Conservation (phyloP, 805 yeast species). For the Zygosaccharomyces pseudorouxii region DNA sequence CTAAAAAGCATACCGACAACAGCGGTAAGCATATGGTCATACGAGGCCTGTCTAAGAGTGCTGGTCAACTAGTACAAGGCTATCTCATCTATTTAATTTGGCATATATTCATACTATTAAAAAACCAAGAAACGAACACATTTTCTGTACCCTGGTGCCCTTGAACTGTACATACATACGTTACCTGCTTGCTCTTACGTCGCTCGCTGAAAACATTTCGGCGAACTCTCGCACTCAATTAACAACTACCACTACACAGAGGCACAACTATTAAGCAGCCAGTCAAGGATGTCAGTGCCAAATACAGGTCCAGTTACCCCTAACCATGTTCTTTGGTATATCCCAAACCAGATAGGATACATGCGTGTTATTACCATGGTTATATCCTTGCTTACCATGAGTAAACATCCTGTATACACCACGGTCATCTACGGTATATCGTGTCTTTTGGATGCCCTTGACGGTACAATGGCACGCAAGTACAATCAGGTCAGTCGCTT, state of each 20-base stretch:
- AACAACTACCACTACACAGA: neutral
- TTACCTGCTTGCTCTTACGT: neutral
- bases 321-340: conserved; percentile 62
- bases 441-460: conserved; percentile 91
- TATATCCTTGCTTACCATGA: conserved; percentile 77
- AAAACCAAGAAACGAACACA: neutral
- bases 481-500: conserved; percentile 84
- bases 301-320: conserved; percentile 35
- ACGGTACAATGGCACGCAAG: conserved; percentile 90
- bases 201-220: neutral
- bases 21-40: conserved; percentile 63
- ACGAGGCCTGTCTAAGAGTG: conserved; percentile 38
- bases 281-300: neutral
- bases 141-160: neutral
- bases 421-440: conserved; percentile 76
- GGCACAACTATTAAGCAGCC: neutral
- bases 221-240: neutral
- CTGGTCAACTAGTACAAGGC: conserved; percentile 8
- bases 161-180: neutral
- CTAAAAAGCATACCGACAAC: conserved; percentile 76
- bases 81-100: neutral
- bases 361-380: conserved; percentile 77
- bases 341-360: conserved; percentile 92
- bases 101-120: neutral
- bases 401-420: conserved; percentile 74